Percentiles rank a stretch among this genome's conserved stretches.
phyloP scores from a whole-genome alignment of 257 asterid species.

The Jacaranda mimosifolia region DNA sequence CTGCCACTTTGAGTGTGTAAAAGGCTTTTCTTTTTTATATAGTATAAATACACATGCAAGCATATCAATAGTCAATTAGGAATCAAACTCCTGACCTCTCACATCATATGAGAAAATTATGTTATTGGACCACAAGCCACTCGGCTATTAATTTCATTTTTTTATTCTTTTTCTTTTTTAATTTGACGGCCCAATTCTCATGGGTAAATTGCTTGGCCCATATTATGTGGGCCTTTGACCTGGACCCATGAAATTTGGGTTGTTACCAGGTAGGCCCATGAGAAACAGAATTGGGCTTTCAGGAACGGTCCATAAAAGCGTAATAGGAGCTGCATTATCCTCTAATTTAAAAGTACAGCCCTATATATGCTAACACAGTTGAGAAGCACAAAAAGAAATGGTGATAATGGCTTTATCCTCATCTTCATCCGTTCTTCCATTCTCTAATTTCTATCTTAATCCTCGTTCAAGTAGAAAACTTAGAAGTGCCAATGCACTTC shows the following conservation, averaged over 20 bases:
- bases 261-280: background rate
- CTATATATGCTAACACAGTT: background rate
- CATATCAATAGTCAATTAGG: too few species aligned
- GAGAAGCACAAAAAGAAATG: conserved; percentile 16
- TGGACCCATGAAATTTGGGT: background rate
- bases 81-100: too few species aligned
- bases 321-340: conserved; percentile 17
- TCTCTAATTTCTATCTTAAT: conserved; percentile 30
- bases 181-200: background rate
- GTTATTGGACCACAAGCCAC: too few species aligned
- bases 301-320: background rate
- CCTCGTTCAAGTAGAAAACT: conserved; percentile 25
- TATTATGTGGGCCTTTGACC: background rate
- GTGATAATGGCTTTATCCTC: conserved; percentile 49
- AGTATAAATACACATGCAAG: too few species aligned
- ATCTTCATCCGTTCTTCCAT: conserved; percentile 43
- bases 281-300: background rate
- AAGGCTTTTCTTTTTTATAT: too few species aligned
- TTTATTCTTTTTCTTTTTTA: background rate
- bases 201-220: too few species aligned
- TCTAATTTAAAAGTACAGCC: background rate
- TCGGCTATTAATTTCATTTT: background rate
- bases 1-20: too few species aligned
- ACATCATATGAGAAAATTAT: too few species aligned
- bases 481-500: conserved; percentile 32